Evolutionary conservation across 2,329 filamentous ascomycete species (phyloP), one percentile per base, ranked within the genome.

Genomic region (Furcasterigmium sp.): DNA sequence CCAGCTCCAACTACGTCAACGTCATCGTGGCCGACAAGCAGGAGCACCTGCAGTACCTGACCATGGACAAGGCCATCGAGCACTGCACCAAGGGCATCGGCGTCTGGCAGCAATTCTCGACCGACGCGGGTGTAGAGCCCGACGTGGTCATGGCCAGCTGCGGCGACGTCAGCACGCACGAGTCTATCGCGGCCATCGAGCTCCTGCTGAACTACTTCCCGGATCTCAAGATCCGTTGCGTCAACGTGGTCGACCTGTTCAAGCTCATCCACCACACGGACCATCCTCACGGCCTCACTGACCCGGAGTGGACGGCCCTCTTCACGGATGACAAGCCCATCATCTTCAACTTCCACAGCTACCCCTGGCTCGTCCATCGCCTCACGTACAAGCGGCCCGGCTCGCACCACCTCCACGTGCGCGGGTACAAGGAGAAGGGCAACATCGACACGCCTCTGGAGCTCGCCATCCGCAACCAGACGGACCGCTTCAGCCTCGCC

Each of bases 291-390:
- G 86, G 85, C 32, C 71, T 90, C 45, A 74, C 70, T 0, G 80
- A 87, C 52, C 50, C 54, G 15, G 82, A 88, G 57, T 91, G 82
- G 78, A 64, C 63, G 13, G 70, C 82, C 30, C 67, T 89, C 51
- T 91, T 91, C 71, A 90, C 85, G 1, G 70, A 73, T 14, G 70
- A 88, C 67, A 82, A 74, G 51, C 86, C 85, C 18, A 70, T 88
- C 58, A 80, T 90, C 57, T 90, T 91, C 72, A 90, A 89, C 69
- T 91, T 90, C 77, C 86, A 91, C 68, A 84, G 80, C 25, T 90
- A 91, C 66, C 85, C 86, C 8, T 90, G 83, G 84, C 72, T 91
- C 55, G 78, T 91, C 41, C 85, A 90, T 67, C 75, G 85, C 40
- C 64, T 91, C 52, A 85, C 84, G 1, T 90, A 89, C 67, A 84